phyloP scores from a whole-genome alignment of 1,284 basidiomycete species.

The Xanthoconium separans region DNA sequence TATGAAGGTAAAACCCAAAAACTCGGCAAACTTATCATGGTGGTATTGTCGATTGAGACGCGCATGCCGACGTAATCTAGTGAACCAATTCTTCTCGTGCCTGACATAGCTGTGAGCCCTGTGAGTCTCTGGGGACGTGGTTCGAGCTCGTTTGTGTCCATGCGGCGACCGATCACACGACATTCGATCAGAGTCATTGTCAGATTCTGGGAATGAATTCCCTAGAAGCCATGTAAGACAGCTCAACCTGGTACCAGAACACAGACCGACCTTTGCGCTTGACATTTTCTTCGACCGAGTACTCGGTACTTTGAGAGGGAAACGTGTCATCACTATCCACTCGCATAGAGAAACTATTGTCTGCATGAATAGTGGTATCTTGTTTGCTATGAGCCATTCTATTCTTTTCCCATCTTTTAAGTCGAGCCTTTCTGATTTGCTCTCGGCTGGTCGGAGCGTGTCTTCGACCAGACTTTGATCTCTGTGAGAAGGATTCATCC shows the following conservation, averaged over 20 bases:
- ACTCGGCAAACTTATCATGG: constrained; percentile 1
- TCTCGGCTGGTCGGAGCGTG: constrained; percentile 21
- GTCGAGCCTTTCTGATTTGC: constrained; percentile 22
- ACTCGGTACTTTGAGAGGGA: constrained; percentile 13
- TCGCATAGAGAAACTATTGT: constrained; percentile 33
- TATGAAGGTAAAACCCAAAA: constrained; percentile 7
- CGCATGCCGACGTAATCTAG: constrained; percentile 35
- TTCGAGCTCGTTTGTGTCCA: constrained; percentile 47
- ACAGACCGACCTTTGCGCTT: constrained; percentile 50
- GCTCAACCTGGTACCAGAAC: background rate
- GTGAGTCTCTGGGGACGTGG: constrained; percentile 41
- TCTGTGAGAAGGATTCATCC: constrained; percentile 38
- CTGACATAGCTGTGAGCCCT: constrained; percentile 35
- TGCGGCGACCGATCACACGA: constrained; percentile 25
- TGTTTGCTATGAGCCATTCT: constrained; percentile 15
- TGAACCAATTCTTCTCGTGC: constrained; percentile 37
- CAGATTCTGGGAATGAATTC: constrained; percentile 5
- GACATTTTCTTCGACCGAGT: constrained; percentile 23
- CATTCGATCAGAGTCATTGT: constrained; percentile 21
- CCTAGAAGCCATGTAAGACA: constrained; percentile 21
- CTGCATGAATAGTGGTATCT: constrained; percentile 9
- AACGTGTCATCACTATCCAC: constrained; percentile 23
- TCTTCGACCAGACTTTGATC: constrained; percentile 10
- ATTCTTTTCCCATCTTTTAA: constrained; percentile 28
- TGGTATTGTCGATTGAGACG: constrained; percentile 29